phyloP scores from a whole-genome alignment of 768 basidiomycete genomes.

The Obba rivulosa region DNA sequence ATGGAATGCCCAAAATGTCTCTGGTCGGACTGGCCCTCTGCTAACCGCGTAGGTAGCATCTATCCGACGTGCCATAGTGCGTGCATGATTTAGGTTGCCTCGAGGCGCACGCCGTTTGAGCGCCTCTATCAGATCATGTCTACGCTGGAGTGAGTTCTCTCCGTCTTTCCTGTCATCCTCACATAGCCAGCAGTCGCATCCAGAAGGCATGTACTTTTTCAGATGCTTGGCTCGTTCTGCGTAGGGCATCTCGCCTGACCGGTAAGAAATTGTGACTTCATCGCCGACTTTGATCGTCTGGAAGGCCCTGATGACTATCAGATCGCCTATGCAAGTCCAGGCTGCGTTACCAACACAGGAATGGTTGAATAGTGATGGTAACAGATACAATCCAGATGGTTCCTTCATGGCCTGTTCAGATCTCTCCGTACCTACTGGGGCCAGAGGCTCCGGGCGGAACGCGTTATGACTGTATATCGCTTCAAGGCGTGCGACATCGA shows the following conservation, averaged over 20 bases:
- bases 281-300: constrained; percentile 21
- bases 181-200: constrained; percentile 12
- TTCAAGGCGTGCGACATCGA: constrained; percentile 24
- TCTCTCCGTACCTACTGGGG: not conserved
- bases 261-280: constrained; percentile 21
- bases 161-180: constrained; percentile 10
- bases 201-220: constrained; percentile 8
- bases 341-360: constrained; percentile 22
- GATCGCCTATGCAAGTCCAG: constrained; percentile 22
- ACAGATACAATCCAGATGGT: constrained; percentile 21
- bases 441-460: constrained; percentile 10
- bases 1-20: too few relatives aligned
- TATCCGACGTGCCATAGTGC: too few relatives aligned
- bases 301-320: constrained; percentile 27
- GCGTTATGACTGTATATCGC: constrained; percentile 19
- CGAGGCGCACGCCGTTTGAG: too few relatives aligned
- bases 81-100: too few relatives aligned
- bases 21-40: too few relatives aligned
- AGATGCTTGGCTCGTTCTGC: constrained; percentile 4
- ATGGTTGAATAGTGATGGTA: constrained; percentile 31
- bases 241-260: constrained; percentile 4
- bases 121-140: not conserved
- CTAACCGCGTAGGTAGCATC: too few relatives aligned
- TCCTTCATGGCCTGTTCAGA: not conserved
- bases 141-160: not conserved